Conservation (phyloP, 352 stramenopile species). For the Phytophthora gonapodyides region DNA sequence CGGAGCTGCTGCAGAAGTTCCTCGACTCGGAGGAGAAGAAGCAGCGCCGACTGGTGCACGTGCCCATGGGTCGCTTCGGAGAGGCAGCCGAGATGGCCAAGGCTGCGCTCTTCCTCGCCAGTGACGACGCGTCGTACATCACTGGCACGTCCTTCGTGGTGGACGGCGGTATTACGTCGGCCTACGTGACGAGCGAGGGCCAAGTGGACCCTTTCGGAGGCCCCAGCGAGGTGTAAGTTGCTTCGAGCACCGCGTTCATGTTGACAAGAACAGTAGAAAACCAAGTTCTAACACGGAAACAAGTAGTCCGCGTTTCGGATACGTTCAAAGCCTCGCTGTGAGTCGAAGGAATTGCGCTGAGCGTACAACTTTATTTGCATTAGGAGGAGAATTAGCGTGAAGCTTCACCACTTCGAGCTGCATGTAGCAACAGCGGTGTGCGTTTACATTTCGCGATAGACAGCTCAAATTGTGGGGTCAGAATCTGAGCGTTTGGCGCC, state of each 20-base stretch:
- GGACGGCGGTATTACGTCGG: constrained; percentile 87
- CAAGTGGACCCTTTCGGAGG: constrained; percentile 83
- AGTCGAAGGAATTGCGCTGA: neutral
- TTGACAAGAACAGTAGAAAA: constrained; percentile 19
- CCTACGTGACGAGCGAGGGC: constrained; percentile 84
- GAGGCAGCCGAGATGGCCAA: constrained; percentile 89
- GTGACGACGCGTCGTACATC: constrained; percentile 86
- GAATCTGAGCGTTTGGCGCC: too few relatives aligned
- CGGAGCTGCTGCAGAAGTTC: constrained; percentile 88
- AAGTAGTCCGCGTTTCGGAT: constrained; percentile 8
- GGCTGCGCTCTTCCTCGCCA: constrained; percentile 85
- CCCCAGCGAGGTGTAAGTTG: constrained; percentile 68
- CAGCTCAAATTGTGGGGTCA: too few relatives aligned
- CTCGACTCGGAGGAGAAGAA: constrained; percentile 85
- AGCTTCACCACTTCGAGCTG: too few relatives aligned
- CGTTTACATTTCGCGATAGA: too few relatives aligned
- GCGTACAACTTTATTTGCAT: neutral
- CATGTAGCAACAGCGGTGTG: too few relatives aligned
- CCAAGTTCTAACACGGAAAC: constrained; percentile 16
- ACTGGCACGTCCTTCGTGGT: constrained; percentile 88
- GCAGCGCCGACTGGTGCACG: constrained; percentile 84
- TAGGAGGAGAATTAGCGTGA: too few relatives aligned
- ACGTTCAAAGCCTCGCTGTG: constrained; percentile 4
- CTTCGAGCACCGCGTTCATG: constrained; percentile 10
- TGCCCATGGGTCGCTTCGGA: constrained; percentile 88